Base-by-base conservation (phyloP, 2,329 filamentous ascomycete genomes). In the Ophiostoma perfectum region DNA sequence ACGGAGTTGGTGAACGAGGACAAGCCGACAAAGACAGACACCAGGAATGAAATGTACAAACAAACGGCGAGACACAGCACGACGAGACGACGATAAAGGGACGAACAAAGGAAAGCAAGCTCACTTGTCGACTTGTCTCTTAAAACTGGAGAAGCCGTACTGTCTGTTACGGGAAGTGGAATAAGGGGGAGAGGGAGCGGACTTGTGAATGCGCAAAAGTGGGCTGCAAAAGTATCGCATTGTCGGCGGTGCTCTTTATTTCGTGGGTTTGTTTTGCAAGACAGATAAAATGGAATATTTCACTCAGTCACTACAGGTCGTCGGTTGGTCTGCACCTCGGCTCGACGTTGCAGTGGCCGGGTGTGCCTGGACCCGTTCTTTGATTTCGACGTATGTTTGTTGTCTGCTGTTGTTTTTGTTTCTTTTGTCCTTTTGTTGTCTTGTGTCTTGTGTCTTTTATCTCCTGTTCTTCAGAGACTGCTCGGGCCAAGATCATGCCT, bases 271-370 rank as follows among this genome's bases (percentile, higher is more conserved):
- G 27, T 27, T 27, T 27, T 27, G 27, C 27, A 27, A 27, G 27
- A 27, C 27, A 27, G 27, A 27, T 27, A 27, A 27, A 27, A 27
- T 27, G 2, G 27, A 27, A 27, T 27, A 27, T 27, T 1, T 27
- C 27, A 27, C 27, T 27, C 27, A 27, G 27, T 27, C 27, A 27
- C 27, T 27, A 27, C 27, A 38, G 55, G 18, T 27, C 55, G 38
- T 60, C 55, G 55, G 55, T 27, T 38, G 55, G 55, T 5, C 65
- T 70, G 65, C 69, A 62, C 67, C 60, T 68, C 60, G 69, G 68
- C 47, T 66, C 63, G 27, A 45, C 49, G 66, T 63, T 49, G 64
- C 66, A 66, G 66, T 55, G 55, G 60, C 44, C 47, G 39, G 27
- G 41, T 69, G 64, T 66, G 14, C 47, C 27, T 44, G 47, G n/a